Evolutionary conservation across 1,139 yeast genomes (phyloP).

Genomic region (Geotrichum carabidarum): DNA sequence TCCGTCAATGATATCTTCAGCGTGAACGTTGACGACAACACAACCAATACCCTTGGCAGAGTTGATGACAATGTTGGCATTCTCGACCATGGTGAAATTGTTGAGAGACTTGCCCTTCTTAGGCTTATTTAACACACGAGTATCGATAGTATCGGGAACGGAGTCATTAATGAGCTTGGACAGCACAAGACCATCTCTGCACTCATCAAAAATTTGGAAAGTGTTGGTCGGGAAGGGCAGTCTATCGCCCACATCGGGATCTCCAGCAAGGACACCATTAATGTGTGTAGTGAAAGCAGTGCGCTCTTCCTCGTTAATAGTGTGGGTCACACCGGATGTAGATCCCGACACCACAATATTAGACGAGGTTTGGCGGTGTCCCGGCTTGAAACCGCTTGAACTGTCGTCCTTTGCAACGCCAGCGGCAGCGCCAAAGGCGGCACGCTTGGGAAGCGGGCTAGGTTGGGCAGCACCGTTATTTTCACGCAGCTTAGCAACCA

Average conservation of each 20-base stretch:
- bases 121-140: constrained; percentile 90
- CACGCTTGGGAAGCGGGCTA: constrained; percentile 24
- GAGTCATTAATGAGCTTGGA: constrained; percentile 94
- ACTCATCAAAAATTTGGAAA: constrained; percentile 93
- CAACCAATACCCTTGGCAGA: constrained; percentile 99
- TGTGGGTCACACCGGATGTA: constrained; percentile 90
- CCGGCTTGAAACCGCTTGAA: constrained; percentile 11
- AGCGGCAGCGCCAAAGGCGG: constrained; percentile 20
- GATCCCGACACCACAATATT: constrained; percentile 73
- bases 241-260: constrained; percentile 74
- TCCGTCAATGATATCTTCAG: constrained; percentile 96
- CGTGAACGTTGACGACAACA: constrained; percentile 94
- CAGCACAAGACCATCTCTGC: constrained; percentile 89
- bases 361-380: constrained; percentile 27
- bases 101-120: constrained; percentile 77
- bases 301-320: constrained; percentile 95
- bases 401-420: constrained; percentile 11
- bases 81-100: constrained; percentile 92
- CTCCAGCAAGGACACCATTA: constrained; percentile 88
- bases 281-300: constrained; percentile 93
- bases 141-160: constrained; percentile 96
- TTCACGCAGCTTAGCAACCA: constrained; percentile 42
- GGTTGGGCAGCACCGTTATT: constrained; percentile 28
- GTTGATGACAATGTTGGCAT: constrained; percentile 93
- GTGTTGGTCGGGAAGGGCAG: constrained; percentile 91